Evolutionary conservation across 192 early-diverging fungal species (phyloP), one percentile per base, ranked within the genome.

Genomic region (Backusella liffmaniae): DNA sequence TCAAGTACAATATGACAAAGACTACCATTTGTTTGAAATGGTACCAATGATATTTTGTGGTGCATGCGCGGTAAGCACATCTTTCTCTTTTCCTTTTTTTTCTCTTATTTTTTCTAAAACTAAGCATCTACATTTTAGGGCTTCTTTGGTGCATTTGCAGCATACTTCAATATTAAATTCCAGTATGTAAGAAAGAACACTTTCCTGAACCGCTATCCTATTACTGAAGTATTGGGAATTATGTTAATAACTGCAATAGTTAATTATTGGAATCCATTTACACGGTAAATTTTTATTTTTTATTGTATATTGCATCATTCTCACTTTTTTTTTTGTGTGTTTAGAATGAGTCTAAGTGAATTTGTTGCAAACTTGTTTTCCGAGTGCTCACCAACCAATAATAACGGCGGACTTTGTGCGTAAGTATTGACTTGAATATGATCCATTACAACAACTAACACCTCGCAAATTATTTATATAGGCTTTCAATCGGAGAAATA

Each of bases 21-120:
- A 92, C 7, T 99, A 95, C 90, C 94, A 97, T 82, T 82, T 90
- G 23, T 98, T 99, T 79, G 98, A 99, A 85, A 84, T 98, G 75
- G 77, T 92, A 70, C 92, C 93, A 67, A 97, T 95, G 75, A 79
- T 96, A 3, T 44, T 96, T 10, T 88, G 96, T 2, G 98, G 98
- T 29, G 79, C 91, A 1, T 87, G 95, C 68, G 94, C 96, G 13
- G 94, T 88, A 83, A 66, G 88, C 75, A 15, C 26, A 66, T 5
- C 1, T 34, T 44, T 51, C 26, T 10, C 66, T 44, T 29, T 8
- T 9, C 1, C 35, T 18, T 34, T 44, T 66, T 36, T 12, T 70
- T 44, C 21, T 8, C 8, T 1, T 56, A 12, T n/a, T 16, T 13
- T 35, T 53, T 66, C 46, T n/a, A n/a, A 49, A 18, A 18, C 46